A percentile compares a stretch with the other conserved stretches of the same genome.
These are phyloP conservation scores for Xylariaceae sp. DNA, from an alignment of 2,329 filamentous ascomycete genomes.

Conservation along the genomic window DNA sequence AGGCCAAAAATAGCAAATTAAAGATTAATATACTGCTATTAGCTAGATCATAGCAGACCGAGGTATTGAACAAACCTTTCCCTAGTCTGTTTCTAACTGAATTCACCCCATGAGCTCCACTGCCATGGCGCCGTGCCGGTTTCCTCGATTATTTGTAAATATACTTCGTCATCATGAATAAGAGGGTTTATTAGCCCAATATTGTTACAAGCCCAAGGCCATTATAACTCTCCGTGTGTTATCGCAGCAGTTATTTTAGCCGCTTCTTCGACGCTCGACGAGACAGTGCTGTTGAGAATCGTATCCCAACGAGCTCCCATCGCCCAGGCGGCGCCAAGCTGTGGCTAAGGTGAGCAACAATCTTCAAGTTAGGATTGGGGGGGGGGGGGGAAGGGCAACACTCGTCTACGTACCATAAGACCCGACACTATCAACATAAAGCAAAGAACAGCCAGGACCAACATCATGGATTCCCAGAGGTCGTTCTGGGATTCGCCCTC, in stretches of 20 bases:
- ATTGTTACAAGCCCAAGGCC: conserved; percentile 13
- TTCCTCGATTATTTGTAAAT: conserved; percentile 19
- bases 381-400: not conserved
- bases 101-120: conserved; percentile 17
- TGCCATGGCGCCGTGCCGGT: conserved; percentile 13
- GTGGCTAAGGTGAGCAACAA: conserved; percentile 27
- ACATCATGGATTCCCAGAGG: conserved; percentile 66
- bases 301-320: conserved; percentile 85
- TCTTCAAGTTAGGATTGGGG: not conserved
- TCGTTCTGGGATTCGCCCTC: conserved; percentile 55
- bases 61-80: conserved; percentile 19
- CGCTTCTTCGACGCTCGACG: conserved; percentile 46
- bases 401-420: conserved; percentile 73
- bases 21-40: conserved; percentile 24
- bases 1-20: conserved; percentile 15
- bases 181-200: conserved; percentile 2
- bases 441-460: conserved; percentile 70
- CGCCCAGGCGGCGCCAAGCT: conserved; percentile 81
- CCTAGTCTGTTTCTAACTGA: conserved; percentile 9
- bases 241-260: conserved; percentile 33
- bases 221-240: conserved; percentile 41
- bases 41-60: conserved; percentile 4
- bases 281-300: conserved; percentile 56
- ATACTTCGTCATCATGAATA: conserved; percentile 31
- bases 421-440: conserved; percentile 75